A percentile compares a stretch with the other conserved stretches of the same genome.
These are phyloP conservation scores for Diaporthe citrichinensis DNA, from an alignment of 2,329 filamentous ascomycete species.

Conservation along the genomic window DNA sequence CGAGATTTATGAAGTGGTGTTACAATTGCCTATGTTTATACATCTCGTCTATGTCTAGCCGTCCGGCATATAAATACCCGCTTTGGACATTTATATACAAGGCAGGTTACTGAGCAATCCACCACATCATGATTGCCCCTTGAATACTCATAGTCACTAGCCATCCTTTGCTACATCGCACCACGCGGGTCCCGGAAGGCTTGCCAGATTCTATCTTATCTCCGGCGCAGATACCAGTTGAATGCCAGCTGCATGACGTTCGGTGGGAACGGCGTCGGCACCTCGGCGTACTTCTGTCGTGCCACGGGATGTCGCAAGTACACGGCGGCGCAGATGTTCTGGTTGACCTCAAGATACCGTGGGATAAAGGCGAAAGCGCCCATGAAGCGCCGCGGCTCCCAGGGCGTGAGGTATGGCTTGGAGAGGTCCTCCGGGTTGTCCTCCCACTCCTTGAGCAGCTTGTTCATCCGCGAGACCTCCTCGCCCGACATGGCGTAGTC, in stretches of 20 bases:
- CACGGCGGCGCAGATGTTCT: conserved; percentile 94
- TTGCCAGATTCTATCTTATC: conserved; percentile 58
- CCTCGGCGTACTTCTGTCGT: conserved; percentile 82
- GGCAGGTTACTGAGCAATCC: conserved; percentile 6
- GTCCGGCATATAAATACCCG: conserved; percentile 7
- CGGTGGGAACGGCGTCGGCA: conserved; percentile 84
- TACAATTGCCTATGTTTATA: conserved; percentile 31
- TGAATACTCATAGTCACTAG: not conserved
- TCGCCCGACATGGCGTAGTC: conserved; percentile 54
- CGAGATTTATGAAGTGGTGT: conserved; percentile 22
- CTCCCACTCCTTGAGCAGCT: conserved; percentile 72
- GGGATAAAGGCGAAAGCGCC: conserved; percentile 94
- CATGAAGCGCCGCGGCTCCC: conserved; percentile 90
- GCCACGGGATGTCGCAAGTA: conserved; percentile 96
- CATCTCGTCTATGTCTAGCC: conserved; percentile 25
- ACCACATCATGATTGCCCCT: conserved; percentile 5
- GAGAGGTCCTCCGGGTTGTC: conserved; percentile 82
- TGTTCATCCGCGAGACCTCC: conserved; percentile 68
- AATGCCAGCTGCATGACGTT: conserved; percentile 85
- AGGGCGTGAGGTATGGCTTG: conserved; percentile 93
- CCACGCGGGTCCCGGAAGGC: too few species aligned
- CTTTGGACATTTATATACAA: conserved; percentile 32
- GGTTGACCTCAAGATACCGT: conserved; percentile 96
- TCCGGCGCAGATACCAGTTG: conserved; percentile 92
- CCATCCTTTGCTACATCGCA: not conserved